These are phyloP conservation scores for Mucor sp. DNA, from an alignment of 371 early-diverging fungal genomes.

Conservation along the genomic window DNA sequence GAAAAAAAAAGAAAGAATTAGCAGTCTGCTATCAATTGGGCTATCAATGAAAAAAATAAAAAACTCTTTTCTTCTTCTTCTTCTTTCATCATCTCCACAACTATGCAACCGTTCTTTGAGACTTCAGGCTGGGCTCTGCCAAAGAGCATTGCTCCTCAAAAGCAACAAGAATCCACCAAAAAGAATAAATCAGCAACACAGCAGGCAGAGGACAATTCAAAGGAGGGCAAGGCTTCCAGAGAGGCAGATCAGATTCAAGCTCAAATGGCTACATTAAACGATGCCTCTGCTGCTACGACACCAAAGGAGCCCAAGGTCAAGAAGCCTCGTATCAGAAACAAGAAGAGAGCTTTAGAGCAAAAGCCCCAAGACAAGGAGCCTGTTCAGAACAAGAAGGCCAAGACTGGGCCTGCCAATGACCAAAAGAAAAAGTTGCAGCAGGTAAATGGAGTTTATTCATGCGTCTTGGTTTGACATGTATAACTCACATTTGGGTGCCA, in stretches of 20 bases:
- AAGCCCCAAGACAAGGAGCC: constrained; percentile 10
- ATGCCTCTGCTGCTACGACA: not conserved
- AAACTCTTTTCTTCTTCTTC: not conserved
- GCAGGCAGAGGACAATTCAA: constrained; percentile 2
- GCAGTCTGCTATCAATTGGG: not conserved
- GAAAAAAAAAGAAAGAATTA: constrained; percentile 9
- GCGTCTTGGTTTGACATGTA: not conserved
- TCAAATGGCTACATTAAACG: constrained; percentile 25
- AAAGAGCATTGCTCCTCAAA: constrained; percentile 26
- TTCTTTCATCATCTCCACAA: not conserved
- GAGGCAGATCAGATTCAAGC: constrained; percentile 40
- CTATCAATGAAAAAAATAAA: no score
- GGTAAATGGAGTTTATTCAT: constrained; percentile 14
- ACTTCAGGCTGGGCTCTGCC: constrained; percentile 46
- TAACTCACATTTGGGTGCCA: not conserved
- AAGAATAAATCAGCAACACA: constrained; percentile 3
- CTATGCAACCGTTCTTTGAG: constrained; percentile 41
- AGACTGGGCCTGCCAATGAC: constrained; percentile 2
- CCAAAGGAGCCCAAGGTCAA: constrained; percentile 14
- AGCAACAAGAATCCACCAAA: constrained; percentile 14
- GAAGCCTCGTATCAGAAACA: constrained; percentile 11
- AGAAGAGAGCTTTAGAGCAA: constrained; percentile 21
- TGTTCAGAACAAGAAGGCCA: constrained; percentile 7
- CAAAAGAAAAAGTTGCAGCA: constrained; percentile 34
- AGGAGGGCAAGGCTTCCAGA: constrained; percentile 13